Conservation (phyloP, 768 basidiomycete species). For the Suillus hirtellus region DNA sequence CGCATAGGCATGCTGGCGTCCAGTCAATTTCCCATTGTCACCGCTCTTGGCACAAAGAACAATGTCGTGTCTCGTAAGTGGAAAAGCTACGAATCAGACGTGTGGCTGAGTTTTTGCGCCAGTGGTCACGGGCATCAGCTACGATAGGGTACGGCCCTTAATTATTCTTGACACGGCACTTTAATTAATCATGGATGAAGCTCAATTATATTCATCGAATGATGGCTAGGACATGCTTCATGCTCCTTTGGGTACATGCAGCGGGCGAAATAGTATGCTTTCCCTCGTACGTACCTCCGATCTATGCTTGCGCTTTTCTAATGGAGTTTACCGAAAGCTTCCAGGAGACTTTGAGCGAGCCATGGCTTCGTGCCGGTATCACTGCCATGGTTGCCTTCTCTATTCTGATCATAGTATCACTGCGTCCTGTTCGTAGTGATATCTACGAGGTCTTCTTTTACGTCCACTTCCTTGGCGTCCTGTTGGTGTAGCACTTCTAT, state of each 20-base stretch:
- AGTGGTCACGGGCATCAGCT: conserved; percentile 26
- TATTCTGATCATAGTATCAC: conserved; percentile 41
- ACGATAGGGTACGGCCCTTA: conserved; percentile 20
- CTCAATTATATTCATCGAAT: conserved; percentile 46
- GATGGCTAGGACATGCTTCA: conserved; percentile 42
- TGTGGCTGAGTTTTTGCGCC: not conserved
- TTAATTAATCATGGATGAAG: conserved; percentile 18
- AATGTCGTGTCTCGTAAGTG: conserved; percentile 24
- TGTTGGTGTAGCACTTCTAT: conserved; percentile 29
- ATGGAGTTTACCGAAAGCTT: conserved; percentile 10
- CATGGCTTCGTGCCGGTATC: conserved; percentile 35
- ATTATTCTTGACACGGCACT: not conserved
- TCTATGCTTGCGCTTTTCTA: not conserved
- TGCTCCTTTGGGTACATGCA: conserved; percentile 52
- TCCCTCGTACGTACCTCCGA: conserved; percentile 10
- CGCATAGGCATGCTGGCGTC: conserved; percentile 33
- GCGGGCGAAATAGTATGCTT: conserved; percentile 22
- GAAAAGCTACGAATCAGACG: not conserved
- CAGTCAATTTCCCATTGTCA: conserved; percentile 41
- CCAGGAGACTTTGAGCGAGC: not conserved
- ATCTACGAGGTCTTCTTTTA: conserved; percentile 53
- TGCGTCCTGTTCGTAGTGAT: conserved; percentile 50
- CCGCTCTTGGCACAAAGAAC: conserved; percentile 47
- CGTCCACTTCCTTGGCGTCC: conserved; percentile 43
- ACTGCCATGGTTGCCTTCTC: conserved; percentile 39